Evolutionary conservation across 2,329 filamentous ascomycete genomes (phyloP), one percentile per base, ranked within the genome.

Genomic region (Aotearoamyces nothofagi): DNA sequence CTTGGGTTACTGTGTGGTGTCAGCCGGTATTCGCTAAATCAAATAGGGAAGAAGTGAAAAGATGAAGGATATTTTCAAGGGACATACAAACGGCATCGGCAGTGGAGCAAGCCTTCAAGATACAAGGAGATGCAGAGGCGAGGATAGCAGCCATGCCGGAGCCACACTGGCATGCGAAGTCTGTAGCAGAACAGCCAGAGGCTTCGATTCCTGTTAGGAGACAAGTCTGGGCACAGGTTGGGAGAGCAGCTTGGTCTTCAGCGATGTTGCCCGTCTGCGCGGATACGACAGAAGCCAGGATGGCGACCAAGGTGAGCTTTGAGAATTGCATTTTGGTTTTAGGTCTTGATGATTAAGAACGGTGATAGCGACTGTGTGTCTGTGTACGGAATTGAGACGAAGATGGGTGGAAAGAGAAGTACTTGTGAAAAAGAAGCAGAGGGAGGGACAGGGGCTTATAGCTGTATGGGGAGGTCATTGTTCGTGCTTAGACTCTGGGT

Each of bases 121-220:
- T 23, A 24, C 44, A 46, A 11, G 44, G 42, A 17, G 33, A 38
- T 4, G 38, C 42, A 10, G 19, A 1, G 8, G 20, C 24, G 4
- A 31, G 39, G 31, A 47, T 44, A 3, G 31, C 31, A 19, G 17
- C 15, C 20, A 32, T 39, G 3, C 20, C 25, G 9, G 27, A 9
- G 28, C 40, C 43, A 17, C 44, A 45, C 27, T 38, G 30, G 30
- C 44, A 47, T 4, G 35, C 26, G 17, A 34, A 40, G 15, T 45
- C 43, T 3, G 37, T 24, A 6, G 30, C 3, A 9, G 11, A 15
- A 23, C 44, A 47, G 4, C 41, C 41, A 23, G 33, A 28, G 15
- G 9, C 15, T 9, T 24, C 24, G 17, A 34, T 33, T 27, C 41
- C 39, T 4, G 24, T 35, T 9, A 16, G 5, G 26, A 47, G 31